Conservation (phyloP, 1,284 basidiomycete genomes). For the Malassezia sympodialis region DNA sequence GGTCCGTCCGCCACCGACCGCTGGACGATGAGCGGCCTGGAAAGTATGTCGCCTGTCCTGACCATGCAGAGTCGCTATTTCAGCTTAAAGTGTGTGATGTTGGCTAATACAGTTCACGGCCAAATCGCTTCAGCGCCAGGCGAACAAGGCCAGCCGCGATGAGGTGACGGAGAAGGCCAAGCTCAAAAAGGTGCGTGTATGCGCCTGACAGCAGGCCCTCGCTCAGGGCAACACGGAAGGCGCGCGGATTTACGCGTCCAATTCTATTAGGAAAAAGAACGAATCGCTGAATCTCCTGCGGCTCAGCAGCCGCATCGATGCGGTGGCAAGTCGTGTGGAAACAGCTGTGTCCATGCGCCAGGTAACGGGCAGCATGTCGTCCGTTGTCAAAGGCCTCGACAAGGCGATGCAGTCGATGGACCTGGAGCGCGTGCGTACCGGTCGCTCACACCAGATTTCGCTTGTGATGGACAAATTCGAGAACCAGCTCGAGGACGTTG, state of each 20-base stretch:
- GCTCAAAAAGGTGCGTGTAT: slow-evolving; percentile 34
- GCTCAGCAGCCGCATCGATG: slow-evolving; percentile 63
- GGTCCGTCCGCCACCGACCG: not conserved
- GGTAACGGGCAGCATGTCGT: slow-evolving; percentile 81
- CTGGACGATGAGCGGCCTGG: slow-evolving; percentile 27
- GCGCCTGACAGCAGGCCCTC: slow-evolving; percentile 60
- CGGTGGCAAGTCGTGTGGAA: slow-evolving; percentile 89
- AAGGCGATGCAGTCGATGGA: slow-evolving; percentile 99
- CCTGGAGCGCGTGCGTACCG: slow-evolving; percentile 67
- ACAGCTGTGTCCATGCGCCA: slow-evolving; percentile 96
- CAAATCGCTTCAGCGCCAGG: slow-evolving; percentile 46
- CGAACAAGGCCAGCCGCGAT: slow-evolving; percentile 43
- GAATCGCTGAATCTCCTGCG: slow-evolving; percentile 67
- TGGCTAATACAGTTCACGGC: slow-evolving; percentile 33
- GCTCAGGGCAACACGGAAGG: slow-evolving; percentile 95
- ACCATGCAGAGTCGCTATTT: slow-evolving; percentile 36
- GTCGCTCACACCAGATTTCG: slow-evolving; percentile 63
- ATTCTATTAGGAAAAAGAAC: slow-evolving; percentile 96
- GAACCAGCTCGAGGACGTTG: slow-evolving; percentile 85
- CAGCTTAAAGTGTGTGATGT: slow-evolving; percentile 35
- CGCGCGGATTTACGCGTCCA: slow-evolving; percentile 95
- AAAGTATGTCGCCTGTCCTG: slow-evolving; percentile 20
- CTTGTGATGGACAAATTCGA: slow-evolving; percentile 99
- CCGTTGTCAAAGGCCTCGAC: slow-evolving; percentile 95
- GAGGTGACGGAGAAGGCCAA: slow-evolving; percentile 44